Evolutionary conservation across 129 eudicot species (phyloP).

Genomic region (Solidago caesia): DNA sequence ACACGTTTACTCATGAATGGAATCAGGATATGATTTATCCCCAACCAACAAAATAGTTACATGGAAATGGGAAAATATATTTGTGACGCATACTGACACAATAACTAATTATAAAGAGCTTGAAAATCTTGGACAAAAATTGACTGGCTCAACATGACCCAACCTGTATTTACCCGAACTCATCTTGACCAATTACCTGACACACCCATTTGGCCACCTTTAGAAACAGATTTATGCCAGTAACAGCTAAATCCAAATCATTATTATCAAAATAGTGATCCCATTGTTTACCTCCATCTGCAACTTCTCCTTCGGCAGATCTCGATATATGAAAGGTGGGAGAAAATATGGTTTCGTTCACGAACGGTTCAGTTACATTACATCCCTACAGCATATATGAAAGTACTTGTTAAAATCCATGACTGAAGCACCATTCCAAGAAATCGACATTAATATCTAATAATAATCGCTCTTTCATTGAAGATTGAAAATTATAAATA

Average conservation of each 20-base stretch:
- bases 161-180: too few species aligned
- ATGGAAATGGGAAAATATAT: too few species aligned
- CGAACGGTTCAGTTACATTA: slow-evolving; percentile 40
- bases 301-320: slow-evolving; percentile 55
- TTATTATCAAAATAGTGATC: slow-evolving; percentile 10
- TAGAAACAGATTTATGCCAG: not conserved
- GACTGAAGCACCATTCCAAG: not conserved
- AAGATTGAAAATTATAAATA: too few species aligned
- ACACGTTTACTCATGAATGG: too few species aligned
- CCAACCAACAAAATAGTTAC: too few species aligned
- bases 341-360: slow-evolving; percentile 77
- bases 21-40: too few species aligned
- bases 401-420: slow-evolving; percentile 6
- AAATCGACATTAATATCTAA: not conserved
- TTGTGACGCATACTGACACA: too few species aligned
- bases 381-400: slow-evolving; percentile 37
- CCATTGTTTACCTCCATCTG: slow-evolving; percentile 47
- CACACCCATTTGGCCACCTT: too few species aligned
- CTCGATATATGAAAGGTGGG: slow-evolving; percentile 75
- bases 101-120: too few species aligned
- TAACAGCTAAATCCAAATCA: not conserved
- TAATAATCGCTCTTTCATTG: not conserved
- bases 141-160: too few species aligned
- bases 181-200: too few species aligned
- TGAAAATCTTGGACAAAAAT: too few species aligned